Conservation (phyloP, 371 early-diverging fungal genomes). For the Mucor plumbeus region DNA sequence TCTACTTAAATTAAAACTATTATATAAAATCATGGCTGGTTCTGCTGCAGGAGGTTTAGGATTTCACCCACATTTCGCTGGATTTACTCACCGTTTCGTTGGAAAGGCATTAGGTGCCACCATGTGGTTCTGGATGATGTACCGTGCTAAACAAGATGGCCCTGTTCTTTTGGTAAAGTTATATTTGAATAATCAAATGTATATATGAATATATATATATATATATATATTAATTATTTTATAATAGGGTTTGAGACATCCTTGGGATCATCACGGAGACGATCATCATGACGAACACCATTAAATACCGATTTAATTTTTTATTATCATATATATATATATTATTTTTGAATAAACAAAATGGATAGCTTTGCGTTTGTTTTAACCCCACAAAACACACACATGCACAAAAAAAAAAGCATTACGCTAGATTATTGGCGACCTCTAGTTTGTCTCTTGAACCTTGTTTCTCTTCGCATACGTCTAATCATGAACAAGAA, state of each 20-base stretch:
- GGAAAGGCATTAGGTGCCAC: slow-evolving; percentile 69
- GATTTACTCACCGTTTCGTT: slow-evolving; percentile 53
- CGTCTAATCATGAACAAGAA: slow-evolving; percentile 22
- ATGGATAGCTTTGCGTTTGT: neutral
- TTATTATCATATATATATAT: slow-evolving; percentile 1
- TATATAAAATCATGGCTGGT: slow-evolving; percentile 41
- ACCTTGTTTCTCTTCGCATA: slow-evolving; percentile 43
- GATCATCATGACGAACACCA: slow-evolving; percentile 60
- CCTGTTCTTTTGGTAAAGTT: slow-evolving; percentile 69
- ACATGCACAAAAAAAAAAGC: no score
- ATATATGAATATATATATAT: no score
- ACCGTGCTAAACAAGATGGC: slow-evolving; percentile 83
- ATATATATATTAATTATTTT: neutral
- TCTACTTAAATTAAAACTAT: slow-evolving; percentile 8
- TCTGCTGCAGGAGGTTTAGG: slow-evolving; percentile 51
- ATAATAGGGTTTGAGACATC: slow-evolving; percentile 68
- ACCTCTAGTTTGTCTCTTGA: slow-evolving; percentile 30
- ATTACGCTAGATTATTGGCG: slow-evolving; percentile 17
- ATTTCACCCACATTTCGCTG: slow-evolving; percentile 56
- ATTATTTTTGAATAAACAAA: neutral
- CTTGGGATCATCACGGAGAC: slow-evolving; percentile 72
- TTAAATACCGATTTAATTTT: slow-evolving; percentile 13
- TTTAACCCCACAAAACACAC: neutral
- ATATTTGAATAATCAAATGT: slow-evolving; percentile 1
- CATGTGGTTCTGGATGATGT: slow-evolving; percentile 92